A percentile compares a stretch with the other conserved stretches of the same genome.
Evolutionary conservation across 1,284 basidiomycete species (phyloP).

Genomic region (Malassezia restricta): DNA sequence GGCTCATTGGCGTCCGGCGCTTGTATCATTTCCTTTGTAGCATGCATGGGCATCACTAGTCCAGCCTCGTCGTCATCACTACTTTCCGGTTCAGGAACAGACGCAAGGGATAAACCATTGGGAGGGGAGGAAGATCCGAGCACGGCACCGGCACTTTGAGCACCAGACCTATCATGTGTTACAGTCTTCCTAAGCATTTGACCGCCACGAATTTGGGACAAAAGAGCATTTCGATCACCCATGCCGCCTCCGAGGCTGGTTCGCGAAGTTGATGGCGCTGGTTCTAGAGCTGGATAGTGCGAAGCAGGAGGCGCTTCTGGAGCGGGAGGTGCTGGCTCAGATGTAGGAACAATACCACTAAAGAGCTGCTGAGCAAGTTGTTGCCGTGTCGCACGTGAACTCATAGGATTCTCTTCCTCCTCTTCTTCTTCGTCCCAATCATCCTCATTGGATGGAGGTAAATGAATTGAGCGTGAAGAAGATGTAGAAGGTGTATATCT

Average conservation of each 20-base stretch:
- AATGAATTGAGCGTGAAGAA: slow-evolving; percentile 20
- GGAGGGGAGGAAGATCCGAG: slow-evolving; percentile 63
- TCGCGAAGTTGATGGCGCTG: slow-evolving; percentile 41
- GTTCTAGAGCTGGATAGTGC: slow-evolving; percentile 25
- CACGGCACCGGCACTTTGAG: slow-evolving; percentile 61
- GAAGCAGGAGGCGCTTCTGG: slow-evolving; percentile 20
- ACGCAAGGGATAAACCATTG: slow-evolving; percentile 21
- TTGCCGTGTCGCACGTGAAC: slow-evolving; percentile 38
- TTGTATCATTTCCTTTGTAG: neutral
- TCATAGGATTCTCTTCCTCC: slow-evolving; percentile 34
- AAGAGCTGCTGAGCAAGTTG: slow-evolving; percentile 42
- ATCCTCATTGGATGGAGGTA: slow-evolving; percentile 38
- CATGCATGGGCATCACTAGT: neutral
- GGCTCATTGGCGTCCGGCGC: slow-evolving; percentile 17
- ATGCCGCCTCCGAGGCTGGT: slow-evolving; percentile 18
- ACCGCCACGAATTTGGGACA: slow-evolving; percentile 73
- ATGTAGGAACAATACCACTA: slow-evolving; percentile 35
- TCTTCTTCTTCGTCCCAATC: slow-evolving; percentile 43
- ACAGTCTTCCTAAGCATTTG: slow-evolving; percentile 61
- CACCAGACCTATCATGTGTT: slow-evolving; percentile 71
- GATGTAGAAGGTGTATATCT: slow-evolving; percentile 14
- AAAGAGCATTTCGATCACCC: slow-evolving; percentile 57
- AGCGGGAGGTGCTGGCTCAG: slow-evolving; percentile 20
- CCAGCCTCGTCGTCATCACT: slow-evolving; percentile 35
- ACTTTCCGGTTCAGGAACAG: slow-evolving; percentile 49